Evolutionary conservation across 164 flowering plant genomes (phyloP).

Genomic region (Sedum album): DNA sequence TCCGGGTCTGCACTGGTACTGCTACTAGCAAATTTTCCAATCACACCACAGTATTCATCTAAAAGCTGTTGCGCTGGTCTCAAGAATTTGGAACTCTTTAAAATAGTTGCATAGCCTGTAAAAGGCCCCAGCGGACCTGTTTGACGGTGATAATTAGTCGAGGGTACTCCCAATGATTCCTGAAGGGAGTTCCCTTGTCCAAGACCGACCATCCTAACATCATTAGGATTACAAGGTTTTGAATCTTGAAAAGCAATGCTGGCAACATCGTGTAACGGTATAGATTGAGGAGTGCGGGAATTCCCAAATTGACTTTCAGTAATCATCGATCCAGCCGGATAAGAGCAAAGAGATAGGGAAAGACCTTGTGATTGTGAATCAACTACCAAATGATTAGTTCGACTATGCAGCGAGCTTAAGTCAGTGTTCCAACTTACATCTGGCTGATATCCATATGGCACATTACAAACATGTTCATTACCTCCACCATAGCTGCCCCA

Average conservation of each 20-base stretch:
- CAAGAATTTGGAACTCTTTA: constrained; percentile 67
- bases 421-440: constrained; percentile 21
- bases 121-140: constrained; percentile 90
- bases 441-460: constrained; percentile 8
- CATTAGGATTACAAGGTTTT: constrained; percentile 12
- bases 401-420: constrained; percentile 15
- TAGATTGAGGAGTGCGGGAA: constrained; percentile 15
- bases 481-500: constrained; percentile 18
- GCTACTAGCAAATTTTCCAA: neutral
- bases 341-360: constrained; percentile 44
- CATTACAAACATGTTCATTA: too few relatives aligned
- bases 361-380: constrained; percentile 29
- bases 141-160: constrained; percentile 21
- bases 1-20: constrained; percentile 10
- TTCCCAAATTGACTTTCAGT: constrained; percentile 18
- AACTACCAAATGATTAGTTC: constrained; percentile 13
- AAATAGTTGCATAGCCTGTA: constrained; percentile 79
- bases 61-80: constrained; percentile 62
- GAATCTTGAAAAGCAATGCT: constrained; percentile 16
- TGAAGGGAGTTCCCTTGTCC: constrained; percentile 25
- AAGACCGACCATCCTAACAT: constrained; percentile 12
- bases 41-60: constrained; percentile 41
- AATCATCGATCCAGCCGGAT: constrained; percentile 18
- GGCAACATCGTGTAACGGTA: constrained; percentile 11
- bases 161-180: constrained; percentile 22